Evolutionary conservation across 305 asterid genomes (phyloP).

Genomic region (Rubia occidens): DNA sequence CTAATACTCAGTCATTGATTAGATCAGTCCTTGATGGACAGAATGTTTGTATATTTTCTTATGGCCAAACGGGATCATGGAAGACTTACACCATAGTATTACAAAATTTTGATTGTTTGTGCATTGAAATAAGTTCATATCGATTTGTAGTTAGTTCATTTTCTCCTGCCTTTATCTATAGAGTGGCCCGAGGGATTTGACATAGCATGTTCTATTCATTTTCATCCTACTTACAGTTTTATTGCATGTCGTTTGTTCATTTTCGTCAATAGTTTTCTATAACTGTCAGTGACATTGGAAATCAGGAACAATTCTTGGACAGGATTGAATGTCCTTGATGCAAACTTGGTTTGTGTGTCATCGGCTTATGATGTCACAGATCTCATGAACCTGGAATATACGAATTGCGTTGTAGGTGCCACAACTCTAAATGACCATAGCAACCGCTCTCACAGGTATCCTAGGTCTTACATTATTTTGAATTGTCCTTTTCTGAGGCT

Average conservation of each 20-base stretch:
- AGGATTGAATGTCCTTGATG: conserved; percentile 83
- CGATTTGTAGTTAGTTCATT: conserved; percentile 9
- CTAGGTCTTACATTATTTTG: neutral
- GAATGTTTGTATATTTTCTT: conserved; percentile 92
- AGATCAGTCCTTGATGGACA: conserved; percentile 97
- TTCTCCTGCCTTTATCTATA: conserved; percentile 30
- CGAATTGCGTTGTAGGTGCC: conserved; percentile 37
- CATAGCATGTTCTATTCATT: conserved; percentile 27
- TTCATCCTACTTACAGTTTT: conserved; percentile 5
- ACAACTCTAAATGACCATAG: conserved; percentile 45
- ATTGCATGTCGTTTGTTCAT: neutral
- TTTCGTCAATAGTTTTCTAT: conserved; percentile 29
- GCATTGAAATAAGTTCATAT: conserved; percentile 1
- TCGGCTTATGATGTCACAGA: conserved; percentile 33
- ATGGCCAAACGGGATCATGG: conserved; percentile 97
- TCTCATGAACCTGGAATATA: conserved; percentile 36
- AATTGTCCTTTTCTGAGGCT: conserved; percentile 6
- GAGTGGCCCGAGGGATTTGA: conserved; percentile 85
- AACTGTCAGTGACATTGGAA: conserved; percentile 57
- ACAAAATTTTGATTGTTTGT: conserved; percentile 11
- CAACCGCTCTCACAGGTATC: conserved; percentile 70
- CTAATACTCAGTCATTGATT: conserved; percentile 76
- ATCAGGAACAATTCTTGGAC: conserved; percentile 82
- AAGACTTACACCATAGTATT: conserved; percentile 89
- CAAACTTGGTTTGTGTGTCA: conserved; percentile 31